Percentiles rank a stretch among this genome's conserved stretches.
Conservation (phyloP, 192 early-diverging fungal species). For the Chytriomyces sp. region DNA sequence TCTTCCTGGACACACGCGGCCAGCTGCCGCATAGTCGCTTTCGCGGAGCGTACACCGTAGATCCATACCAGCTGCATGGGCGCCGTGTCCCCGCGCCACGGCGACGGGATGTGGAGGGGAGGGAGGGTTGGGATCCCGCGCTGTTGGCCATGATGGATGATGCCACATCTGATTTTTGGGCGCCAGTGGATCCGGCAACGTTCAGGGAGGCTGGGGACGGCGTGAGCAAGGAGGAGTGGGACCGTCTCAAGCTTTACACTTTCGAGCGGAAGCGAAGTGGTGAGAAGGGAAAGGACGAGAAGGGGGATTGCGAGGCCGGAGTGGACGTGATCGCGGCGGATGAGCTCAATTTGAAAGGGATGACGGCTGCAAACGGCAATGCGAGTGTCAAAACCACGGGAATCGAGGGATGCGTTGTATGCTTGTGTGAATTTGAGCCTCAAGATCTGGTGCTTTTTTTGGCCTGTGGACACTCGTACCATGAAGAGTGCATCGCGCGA, state of each 20-base stretch:
- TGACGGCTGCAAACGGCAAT: too few species aligned
- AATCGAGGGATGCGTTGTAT: constrained; percentile 18
- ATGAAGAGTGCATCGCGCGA: constrained; percentile 17
- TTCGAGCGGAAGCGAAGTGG: background rate
- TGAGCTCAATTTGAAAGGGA: too few species aligned
- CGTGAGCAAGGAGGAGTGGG: constrained; percentile 20
- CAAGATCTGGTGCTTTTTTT: constrained; percentile 16
- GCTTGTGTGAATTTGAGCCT: constrained; percentile 14
- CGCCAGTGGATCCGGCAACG: constrained; percentile 12
- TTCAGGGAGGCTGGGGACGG: background rate
- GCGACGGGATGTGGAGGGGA: background rate
- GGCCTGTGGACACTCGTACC: constrained; percentile 22
- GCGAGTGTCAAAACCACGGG: background rate
- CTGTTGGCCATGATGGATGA: constrained; percentile 3
- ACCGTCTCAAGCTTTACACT: background rate
- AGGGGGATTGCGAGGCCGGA: background rate
- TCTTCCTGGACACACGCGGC: background rate
- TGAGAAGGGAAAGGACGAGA: background rate
- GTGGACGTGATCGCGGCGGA: background rate
- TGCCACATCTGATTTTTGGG: constrained; percentile 9
- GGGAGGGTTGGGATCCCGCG: constrained; percentile 7
- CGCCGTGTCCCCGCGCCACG: too few species aligned
- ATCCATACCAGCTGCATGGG: background rate
- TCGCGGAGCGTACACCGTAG: background rate
- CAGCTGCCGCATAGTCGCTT: background rate